phyloP scores from a whole-genome alignment of 371 early-diverging fungal genomes.

The Mucor saturninus region DNA sequence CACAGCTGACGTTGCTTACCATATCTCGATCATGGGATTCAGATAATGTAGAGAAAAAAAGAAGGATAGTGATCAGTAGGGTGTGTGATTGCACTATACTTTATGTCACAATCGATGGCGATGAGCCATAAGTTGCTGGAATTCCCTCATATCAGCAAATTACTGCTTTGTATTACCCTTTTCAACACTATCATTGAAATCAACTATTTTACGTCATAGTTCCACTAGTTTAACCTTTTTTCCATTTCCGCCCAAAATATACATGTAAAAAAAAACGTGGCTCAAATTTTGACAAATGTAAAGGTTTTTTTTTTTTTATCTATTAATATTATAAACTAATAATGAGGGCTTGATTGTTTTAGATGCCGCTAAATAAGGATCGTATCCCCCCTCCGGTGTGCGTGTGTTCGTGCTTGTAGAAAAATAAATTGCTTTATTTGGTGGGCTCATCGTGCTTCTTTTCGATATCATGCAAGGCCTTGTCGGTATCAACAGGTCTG shows the following conservation, averaged over 20 bases:
- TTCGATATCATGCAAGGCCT: conserved; percentile 72
- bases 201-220: too few relatives aligned
- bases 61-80: too few relatives aligned
- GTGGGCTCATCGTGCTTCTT: conserved; percentile 48
- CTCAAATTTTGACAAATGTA: not conserved
- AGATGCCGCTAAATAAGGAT: conserved; percentile 23
- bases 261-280: not conserved
- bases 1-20: too few relatives aligned
- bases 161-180: too few relatives aligned
- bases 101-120: too few relatives aligned
- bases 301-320: conserved; percentile 3
- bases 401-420: not conserved
- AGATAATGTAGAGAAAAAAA: too few relatives aligned
- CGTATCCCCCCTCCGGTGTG: conserved; percentile 3
- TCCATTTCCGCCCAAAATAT: not conserved
- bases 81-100: too few relatives aligned
- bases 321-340: conserved; percentile 1
- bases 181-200: too few relatives aligned
- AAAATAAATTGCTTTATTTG: conserved; percentile 3
- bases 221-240: too few relatives aligned
- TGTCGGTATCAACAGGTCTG: conserved; percentile 77
- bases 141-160: too few relatives aligned
- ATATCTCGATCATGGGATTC: too few relatives aligned
- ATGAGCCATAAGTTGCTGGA: too few relatives aligned
- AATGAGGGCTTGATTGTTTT: not conserved